Percentiles rank a stretch among this genome's conserved stretches.
These are phyloP conservation scores for Inga leiocalycina DNA, from an alignment of 306 rosid species.

Conservation along the genomic window DNA sequence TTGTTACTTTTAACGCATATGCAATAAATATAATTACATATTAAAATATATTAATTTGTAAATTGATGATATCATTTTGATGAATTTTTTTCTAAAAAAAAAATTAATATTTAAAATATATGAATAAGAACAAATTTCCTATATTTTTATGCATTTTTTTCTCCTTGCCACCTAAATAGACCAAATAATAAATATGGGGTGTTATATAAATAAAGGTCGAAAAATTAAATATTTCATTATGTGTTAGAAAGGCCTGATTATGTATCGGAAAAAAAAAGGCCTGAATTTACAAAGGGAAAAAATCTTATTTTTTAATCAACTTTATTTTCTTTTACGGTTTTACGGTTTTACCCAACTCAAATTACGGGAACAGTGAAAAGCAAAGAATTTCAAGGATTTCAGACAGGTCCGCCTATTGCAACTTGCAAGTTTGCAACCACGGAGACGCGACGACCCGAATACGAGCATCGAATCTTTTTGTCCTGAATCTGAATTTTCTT, in stretches of 20 bases:
- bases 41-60: too few relatives aligned
- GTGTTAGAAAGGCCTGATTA: background rate
- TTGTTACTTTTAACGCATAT: background rate
- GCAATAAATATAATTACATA: too few relatives aligned
- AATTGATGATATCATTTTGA: background rate
- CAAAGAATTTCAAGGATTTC: background rate
- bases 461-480: constrained; percentile 49
- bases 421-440: constrained; percentile 25
- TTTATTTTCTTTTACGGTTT: background rate
- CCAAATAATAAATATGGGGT: background rate
- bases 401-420: constrained; percentile 24
- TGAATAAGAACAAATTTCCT: background rate
- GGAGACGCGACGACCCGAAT: constrained; percentile 76
- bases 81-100: background rate
- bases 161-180: too few relatives aligned
- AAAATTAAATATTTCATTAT: too few relatives aligned
- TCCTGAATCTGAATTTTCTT: constrained; percentile 61
- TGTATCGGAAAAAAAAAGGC: too few relatives aligned
- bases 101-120: background rate
- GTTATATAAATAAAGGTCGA: background rate
- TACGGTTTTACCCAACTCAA: background rate
- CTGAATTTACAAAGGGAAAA: background rate
- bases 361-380: background rate
- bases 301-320: background rate
- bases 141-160: background rate